Evolutionary conservation across 768 basidiomycete genomes (phyloP), one percentile per base, ranked within the genome.

Genomic region (Rhizopogon vulgaris): DNA sequence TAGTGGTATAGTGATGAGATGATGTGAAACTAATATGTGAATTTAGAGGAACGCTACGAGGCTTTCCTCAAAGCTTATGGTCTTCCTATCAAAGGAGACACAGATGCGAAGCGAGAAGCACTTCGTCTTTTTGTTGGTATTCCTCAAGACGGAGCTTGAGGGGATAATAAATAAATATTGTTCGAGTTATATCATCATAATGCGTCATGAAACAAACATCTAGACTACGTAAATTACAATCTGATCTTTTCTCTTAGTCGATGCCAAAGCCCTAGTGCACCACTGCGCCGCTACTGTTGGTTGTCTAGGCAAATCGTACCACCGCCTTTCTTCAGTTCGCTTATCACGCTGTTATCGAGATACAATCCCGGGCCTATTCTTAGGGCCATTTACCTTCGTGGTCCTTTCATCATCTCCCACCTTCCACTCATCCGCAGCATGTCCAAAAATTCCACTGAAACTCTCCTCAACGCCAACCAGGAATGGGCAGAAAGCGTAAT

Each of bases 401-500:
- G 18, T 30, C 28, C 17, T n/a, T 12, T 17, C 11, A 17, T 17
- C 17, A 18, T 18, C 28, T 17, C 17, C 36, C 14, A 14, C 14
- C 32, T 46, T 8, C 18, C 14, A 34, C 14, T 32, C 32, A 8
- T 15, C 14, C 32, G 5, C 22, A 46, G 9, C 14, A 46, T 46
- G 45, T 22, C 22, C 3, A 18, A 46, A 9, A 14, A 22, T 1
- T 3, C 14, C 3, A 46, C 17, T 3, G 18, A 46, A 22, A 15
- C 3, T 3, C 63, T 82, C 38, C 68, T 83, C 56, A 59, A 67
- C 18, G 63, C 63, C 38, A 94, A 94, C 68, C 69, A 73, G 3
- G 74, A 78, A 54, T 94, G 91, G 91, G 84, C 88, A 0, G 60
- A 72, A 25, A 75, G 79, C 38, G 80, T 90, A 53, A 62, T 75